These are phyloP conservation scores for Solanum chiquidenum DNA, from an alignment of 257 asterid species.

Conservation along the genomic window DNA sequence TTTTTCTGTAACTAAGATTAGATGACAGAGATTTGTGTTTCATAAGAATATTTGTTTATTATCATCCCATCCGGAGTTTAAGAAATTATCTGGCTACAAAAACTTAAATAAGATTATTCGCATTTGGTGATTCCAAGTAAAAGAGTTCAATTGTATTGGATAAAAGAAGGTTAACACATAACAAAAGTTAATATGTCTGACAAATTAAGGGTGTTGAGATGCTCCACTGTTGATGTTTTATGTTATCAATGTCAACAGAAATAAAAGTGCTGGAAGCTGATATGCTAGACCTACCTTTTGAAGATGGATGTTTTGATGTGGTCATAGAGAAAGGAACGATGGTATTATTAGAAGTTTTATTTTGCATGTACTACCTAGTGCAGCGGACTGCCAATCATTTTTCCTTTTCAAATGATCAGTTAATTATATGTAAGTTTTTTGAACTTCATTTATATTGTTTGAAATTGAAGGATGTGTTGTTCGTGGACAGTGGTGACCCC, in stretches of 20 bases:
- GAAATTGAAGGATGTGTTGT: conserved; percentile 72
- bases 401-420: background rate
- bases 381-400: background rate
- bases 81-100: background rate
- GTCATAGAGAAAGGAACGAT: conserved; percentile 97
- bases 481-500: conserved; percentile 96
- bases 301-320: conserved; percentile 67
- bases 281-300: conserved; percentile 92
- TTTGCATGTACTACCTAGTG: background rate
- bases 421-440: conserved; percentile 1
- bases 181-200: background rate
- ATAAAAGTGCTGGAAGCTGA: conserved; percentile 87
- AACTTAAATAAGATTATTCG: background rate
- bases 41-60: background rate
- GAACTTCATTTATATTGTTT: conserved; percentile 1
- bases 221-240: background rate
- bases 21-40: background rate
- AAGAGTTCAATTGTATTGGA: background rate
- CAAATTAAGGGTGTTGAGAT: background rate
- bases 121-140: background rate
- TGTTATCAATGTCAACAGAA: conserved; percentile 30
- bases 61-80: background rate
- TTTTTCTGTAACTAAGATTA: background rate
- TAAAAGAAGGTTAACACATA: background rate
- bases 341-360: conserved; percentile 33